Base-by-base conservation (phyloP, 768 basidiomycete genomes). In the Amanita jacksonii region DNA sequence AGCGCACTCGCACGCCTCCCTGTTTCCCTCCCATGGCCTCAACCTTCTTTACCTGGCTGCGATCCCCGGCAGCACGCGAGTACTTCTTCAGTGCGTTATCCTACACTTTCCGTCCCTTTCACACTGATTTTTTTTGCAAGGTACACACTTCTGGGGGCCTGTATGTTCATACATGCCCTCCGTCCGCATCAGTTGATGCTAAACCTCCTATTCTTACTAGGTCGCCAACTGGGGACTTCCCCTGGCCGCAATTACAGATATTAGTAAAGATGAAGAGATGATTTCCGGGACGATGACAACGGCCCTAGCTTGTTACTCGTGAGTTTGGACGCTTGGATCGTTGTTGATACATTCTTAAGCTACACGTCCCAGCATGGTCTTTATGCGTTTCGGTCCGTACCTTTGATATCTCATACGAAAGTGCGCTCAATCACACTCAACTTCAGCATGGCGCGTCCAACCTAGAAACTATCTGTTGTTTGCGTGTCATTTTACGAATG, bases 181-280 rank as follows among this genome's bases (percentile, higher is more conserved):
- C n/a, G n/a, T n/a, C n/a, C n/a, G n/a, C n/a, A n/a, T n/a, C n/a
- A n/a, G n/a, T n/a, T n/a, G n/a, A n/a, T n/a, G n/a, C n/a, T n/a
- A n/a, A n/a, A n/a, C n/a, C n/a, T n/a, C 42, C 23, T 35, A 31
- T 37, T 39, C 41, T 10, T 30, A 24, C 39, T 56, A 94, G 93
- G 82, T 92, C 49, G 94, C 94, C 49, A 99, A 99, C 70, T 99
- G 94, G 88, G 94, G 94, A 56, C 76, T 99, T 13, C 94, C 94
- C 47, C 66, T 98, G 30, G 94, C 94, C 55, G 94, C 94, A 33
- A 68, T 99, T 34, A 57, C 91, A 5, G 94, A 99, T 67, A 67
- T 98, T 57, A 71, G 67, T 51, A 96, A 92, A 59, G 91, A 97
- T 76, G 91, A 96, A 62, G 89, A 96, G 54, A 74, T 90, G 59